Evolutionary conservation across 352 stramenopile species (phyloP).

Genomic region (Peronospora destructor): DNA sequence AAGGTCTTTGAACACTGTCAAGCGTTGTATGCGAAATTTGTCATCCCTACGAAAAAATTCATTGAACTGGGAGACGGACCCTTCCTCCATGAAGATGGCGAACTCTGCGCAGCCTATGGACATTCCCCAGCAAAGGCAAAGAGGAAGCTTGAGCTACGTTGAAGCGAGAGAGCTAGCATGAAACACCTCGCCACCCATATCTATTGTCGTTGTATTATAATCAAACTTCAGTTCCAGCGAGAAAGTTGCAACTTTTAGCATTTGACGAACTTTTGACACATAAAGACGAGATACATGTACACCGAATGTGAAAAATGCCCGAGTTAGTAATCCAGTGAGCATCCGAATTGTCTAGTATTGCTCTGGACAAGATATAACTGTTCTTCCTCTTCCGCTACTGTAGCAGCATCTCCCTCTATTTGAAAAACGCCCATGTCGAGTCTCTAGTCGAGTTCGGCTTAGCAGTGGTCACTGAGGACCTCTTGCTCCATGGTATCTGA

Average conservation of each 20-base stretch:
- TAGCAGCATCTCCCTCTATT: too few relatives aligned
- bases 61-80: slow-evolving; percentile 7
- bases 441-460: slow-evolving; percentile 1
- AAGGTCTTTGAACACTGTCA: not conserved
- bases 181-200: slow-evolving; percentile 14
- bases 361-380: too few relatives aligned
- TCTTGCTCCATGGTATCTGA: not conserved
- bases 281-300: too few relatives aligned
- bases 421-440: too few relatives aligned
- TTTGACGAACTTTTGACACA: too few relatives aligned
- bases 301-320: too few relatives aligned
- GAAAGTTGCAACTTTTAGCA: too few relatives aligned
- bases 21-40: slow-evolving; percentile 3
- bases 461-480: slow-evolving; percentile 9
- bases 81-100: not conserved
- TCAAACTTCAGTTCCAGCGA: slow-evolving; percentile 11
- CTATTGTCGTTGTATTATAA: slow-evolving; percentile 29
- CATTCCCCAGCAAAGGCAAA: slow-evolving; percentile 12
- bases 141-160: slow-evolving; percentile 19
- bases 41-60: slow-evolving; percentile 3
- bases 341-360: too few relatives aligned
- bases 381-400: too few relatives aligned
- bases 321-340: too few relatives aligned
- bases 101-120: slow-evolving; percentile 7
- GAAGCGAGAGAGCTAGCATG: slow-evolving; percentile 8